Base-by-base conservation (phyloP, 768 basidiomycete species). In the Multifurca ochricompacta region DNA sequence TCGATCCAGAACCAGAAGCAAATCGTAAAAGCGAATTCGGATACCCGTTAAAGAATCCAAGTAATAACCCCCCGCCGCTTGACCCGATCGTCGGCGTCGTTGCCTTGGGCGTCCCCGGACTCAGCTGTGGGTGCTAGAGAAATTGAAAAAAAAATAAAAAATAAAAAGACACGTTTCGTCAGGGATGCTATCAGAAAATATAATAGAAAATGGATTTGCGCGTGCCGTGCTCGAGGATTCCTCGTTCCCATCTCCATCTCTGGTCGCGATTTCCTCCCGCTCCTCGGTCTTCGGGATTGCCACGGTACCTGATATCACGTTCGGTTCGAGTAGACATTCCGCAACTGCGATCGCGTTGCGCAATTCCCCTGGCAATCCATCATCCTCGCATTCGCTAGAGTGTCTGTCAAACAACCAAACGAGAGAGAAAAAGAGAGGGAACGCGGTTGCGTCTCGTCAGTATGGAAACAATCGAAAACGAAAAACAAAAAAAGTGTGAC, bases 1-100 rank as follows among this genome's bases (percentile, higher is more conserved):
- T 47, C 42, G 54, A 43, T 19, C 47, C 53, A 44, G 61, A 54
- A 30, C 54, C 51, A 36, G 63, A 64, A 25, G 75, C 65, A 66
- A 85, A 81, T 19, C 80, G 74, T 40, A 73, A 70, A 60, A 83
- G 71, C 40, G 79, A 75, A 63, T 77, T 82, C 16, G 75, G 77
- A 65, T 83, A 85, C 36, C 73, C 69, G 43, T 80, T 78, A 56
- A 83, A 65, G 69, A 87, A 85, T 31, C 79, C 74, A 25, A 84
- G 69, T 39, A 87, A 67, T 21, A 41, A 37, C 14, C 55, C 55
- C 11, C 53, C 47, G 3, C 82, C 77, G 34, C 68, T 54, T 40
- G 65, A 52, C 27, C 62, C 64, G 14, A 68, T 56, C n/a, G 64
- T 46, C 37, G 64, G 55, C 45, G 65, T 55, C 31, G 59, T 44